Evolutionary conservation across 1,284 basidiomycete genomes (phyloP), one percentile per base, ranked within the genome.

Genomic region (Ganoderma sinense): DNA sequence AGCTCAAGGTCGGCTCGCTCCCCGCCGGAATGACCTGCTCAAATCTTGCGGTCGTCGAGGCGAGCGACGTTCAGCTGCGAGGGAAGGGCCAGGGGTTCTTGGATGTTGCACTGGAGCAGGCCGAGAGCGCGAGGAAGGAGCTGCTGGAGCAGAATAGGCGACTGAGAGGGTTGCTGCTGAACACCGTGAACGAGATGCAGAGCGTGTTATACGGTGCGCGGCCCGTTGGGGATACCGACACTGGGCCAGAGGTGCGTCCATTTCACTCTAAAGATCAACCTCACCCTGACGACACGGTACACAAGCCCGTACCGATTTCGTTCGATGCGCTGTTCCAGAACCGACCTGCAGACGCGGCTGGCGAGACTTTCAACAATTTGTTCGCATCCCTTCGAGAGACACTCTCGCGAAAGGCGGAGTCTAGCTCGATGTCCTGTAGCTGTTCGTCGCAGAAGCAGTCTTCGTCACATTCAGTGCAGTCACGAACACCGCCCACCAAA

Each of bases 101-200:
- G 58, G 95, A 97, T 72, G 82, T 87, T 39, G 89, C 94, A 1
- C 82, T 97, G 33, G 87, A 91, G 62, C 90, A 96, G 72, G 89
- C 95, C 0, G 92, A 95, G 75, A 85, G 86, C 58, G 89, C 93
- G 0, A 84, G 93, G 51, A 82, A 84, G 58, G 87, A 88, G 66
- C 84, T 96, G 36, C 81, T 86, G 40, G 89, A 92, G 59, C 94
- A 97, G 80, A 94, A 93, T 62, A 81, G 88, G 64, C 85, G 85
- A 41, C 86, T 97, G 68, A 87, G 91, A 67, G 88, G 87, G 66
- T 82, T 95, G n/a, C 79, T 95, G 2, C 79, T 96, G 40, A 85
- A 87, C 40, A 84, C 89, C 4, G 89, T 91, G 23, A 95, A 95
- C 75, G 89, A 91, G 69, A 79, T 94, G 31, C 89, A 91, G 74